Conservation (phyloP, 257 asterid genomes). For the Lithospermum erythrorhizon region DNA sequence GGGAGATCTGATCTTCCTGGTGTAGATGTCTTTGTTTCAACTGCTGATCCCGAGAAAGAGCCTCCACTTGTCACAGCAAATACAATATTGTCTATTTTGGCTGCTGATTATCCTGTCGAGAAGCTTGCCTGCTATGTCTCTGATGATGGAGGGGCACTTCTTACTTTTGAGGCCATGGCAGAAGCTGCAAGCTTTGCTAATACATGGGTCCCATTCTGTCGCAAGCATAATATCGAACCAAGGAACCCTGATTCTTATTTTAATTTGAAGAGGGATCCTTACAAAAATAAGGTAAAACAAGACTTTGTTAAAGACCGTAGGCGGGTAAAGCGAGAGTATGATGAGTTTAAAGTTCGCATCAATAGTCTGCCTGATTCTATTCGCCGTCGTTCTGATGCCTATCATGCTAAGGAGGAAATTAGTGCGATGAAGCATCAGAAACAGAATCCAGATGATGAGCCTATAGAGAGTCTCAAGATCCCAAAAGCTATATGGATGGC, state of each 20-base stretch:
- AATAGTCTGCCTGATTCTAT: slow-evolving; percentile 45
- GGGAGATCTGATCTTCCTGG: slow-evolving; percentile 58
- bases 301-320: slow-evolving; percentile 56
- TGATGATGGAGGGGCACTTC: slow-evolving; percentile 58
- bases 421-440: slow-evolving; percentile 35
- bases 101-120: slow-evolving; percentile 52
- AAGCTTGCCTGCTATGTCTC: slow-evolving; percentile 47
- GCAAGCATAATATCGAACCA: slow-evolving; percentile 51
- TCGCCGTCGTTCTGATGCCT: slow-evolving; percentile 48
- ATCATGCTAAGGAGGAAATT: slow-evolving; percentile 51
- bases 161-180: slow-evolving; percentile 62
- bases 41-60: slow-evolving; percentile 62
- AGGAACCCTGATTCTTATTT: slow-evolving; percentile 51
- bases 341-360: slow-evolving; percentile 50
- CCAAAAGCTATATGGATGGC: slow-evolving; percentile 67
- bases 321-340: slow-evolving; percentile 47
- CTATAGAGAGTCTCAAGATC: slow-evolving; percentile 35
- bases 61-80: slow-evolving; percentile 52
- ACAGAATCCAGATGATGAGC: slow-evolving; percentile 21
- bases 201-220: slow-evolving; percentile 56
- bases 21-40: slow-evolving; percentile 43
- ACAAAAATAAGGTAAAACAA: slow-evolving; percentile 32
- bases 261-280: slow-evolving; percentile 35
- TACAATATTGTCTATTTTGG: slow-evolving; percentile 46
- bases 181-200: slow-evolving; percentile 63